Percentiles rank a stretch among this genome's conserved stretches.
Conservation (phyloP, 129 eudicot species). For the Ambrosia trifida region DNA sequence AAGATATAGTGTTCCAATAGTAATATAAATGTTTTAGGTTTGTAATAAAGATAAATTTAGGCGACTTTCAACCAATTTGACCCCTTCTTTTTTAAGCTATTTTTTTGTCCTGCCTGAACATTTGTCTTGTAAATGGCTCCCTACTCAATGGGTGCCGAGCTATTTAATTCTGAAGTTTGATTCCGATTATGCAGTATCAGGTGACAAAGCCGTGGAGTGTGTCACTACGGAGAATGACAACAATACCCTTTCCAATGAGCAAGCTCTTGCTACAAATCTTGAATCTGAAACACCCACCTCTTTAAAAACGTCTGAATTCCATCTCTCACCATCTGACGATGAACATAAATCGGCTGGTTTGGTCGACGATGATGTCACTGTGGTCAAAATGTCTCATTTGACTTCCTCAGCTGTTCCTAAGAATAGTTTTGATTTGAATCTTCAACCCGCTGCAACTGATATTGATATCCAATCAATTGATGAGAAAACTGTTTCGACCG, state of each 20-base stretch:
- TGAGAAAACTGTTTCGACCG: conserved; percentile 23
- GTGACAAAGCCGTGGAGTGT: conserved; percentile 13
- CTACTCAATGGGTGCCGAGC: background rate
- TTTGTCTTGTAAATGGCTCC: background rate
- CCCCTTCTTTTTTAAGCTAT: background rate
- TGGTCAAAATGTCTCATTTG: background rate
- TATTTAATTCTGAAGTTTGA: background rate
- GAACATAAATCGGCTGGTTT: conserved; percentile 12
- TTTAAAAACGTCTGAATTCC: background rate
- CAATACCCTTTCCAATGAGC: background rate
- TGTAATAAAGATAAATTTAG: background rate
- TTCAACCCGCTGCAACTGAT: conserved; percentile 30
- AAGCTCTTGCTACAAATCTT: conserved; percentile 1
- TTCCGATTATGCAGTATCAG: conserved; percentile 13
- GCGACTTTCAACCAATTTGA: background rate
- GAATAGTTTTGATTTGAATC: conserved; percentile 34
- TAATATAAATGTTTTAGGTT: background rate
- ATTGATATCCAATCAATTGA: conserved; percentile 26
- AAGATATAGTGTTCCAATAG: background rate
- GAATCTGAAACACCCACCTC: conserved; percentile 25
- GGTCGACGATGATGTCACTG: conserved; percentile 1
- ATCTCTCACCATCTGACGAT: conserved; percentile 14
- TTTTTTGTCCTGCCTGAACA: background rate
- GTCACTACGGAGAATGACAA: background rate
- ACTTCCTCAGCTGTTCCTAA: conserved; percentile 16